Evolutionary conservation across 345 rosid genomes (phyloP).

Genomic region (Mallotus nudiflorus): DNA sequence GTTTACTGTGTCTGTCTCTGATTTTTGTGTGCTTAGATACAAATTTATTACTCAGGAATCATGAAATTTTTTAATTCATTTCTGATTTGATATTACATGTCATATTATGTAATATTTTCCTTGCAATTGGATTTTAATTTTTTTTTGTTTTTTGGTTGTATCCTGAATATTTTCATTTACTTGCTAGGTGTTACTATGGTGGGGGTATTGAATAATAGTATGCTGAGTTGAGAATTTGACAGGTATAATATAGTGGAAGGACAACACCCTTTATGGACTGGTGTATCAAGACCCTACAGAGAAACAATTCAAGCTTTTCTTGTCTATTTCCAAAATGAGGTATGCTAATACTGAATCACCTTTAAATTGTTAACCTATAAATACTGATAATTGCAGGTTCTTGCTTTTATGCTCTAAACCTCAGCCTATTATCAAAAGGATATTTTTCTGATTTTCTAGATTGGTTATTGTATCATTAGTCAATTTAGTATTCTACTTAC

Average conservation of each 20-base stretch:
- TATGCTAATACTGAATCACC: constrained; percentile 17
- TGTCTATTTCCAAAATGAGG: constrained; percentile 92
- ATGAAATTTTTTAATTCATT: neutral
- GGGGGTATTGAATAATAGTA: constrained; percentile 27
- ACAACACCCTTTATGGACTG: constrained; percentile 71
- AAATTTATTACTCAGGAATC: neutral
- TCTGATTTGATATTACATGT: neutral
- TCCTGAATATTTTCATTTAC: constrained; percentile 22
- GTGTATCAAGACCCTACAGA: constrained; percentile 82
- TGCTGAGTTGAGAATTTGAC: constrained; percentile 49
- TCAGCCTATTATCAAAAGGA: neutral
- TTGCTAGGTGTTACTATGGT: constrained; percentile 36
- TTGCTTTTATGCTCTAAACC: neutral
- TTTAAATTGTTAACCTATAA: too few species aligned
- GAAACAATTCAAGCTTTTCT: constrained; percentile 94
- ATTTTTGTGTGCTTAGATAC: neutral
- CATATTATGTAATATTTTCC: neutral
- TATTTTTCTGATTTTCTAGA: neutral
- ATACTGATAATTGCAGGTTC: too few species aligned
- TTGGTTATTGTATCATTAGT: neutral
- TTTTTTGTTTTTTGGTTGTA: neutral
- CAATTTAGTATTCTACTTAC: neutral
- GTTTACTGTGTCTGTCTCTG: neutral
- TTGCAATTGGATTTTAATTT: neutral
- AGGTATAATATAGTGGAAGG: constrained; percentile 86